Evolutionary conservation across 2,329 filamentous ascomycete species (phyloP).

Genomic region (Huntiella bhutanensis): DNA sequence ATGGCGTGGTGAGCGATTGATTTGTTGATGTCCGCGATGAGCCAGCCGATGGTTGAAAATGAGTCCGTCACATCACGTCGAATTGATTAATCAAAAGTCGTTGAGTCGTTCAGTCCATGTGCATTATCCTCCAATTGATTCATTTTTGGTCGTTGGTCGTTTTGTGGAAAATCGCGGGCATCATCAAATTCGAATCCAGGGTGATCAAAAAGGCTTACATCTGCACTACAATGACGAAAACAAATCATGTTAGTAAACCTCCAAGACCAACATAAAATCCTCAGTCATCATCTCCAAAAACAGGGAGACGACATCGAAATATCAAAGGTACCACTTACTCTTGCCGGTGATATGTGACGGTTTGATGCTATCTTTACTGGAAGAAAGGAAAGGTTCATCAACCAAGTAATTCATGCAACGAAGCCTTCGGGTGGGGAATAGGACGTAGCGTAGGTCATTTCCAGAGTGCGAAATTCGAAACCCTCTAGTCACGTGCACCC

Average conservation of each 20-base stretch:
- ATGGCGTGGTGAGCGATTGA: conserved; percentile 10
- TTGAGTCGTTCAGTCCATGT: neutral
- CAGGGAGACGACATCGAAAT: conserved; percentile 1
- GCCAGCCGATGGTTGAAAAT: too few species aligned
- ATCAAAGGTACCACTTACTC: conserved; percentile 29
- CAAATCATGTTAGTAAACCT: conserved; percentile 26
- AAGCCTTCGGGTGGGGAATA: conserved; percentile 12
- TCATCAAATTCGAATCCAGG: neutral
- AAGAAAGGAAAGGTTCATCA: conserved; percentile 12
- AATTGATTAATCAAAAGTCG: neutral
- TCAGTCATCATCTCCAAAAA: neutral
- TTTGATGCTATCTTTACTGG: conserved; percentile 15
- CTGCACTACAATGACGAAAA: conserved; percentile 46
- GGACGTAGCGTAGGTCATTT: conserved; percentile 9
- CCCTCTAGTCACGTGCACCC: conserved; percentile 11
- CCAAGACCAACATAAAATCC: too few species aligned
- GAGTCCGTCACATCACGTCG: too few species aligned
- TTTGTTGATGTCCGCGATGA: neutral
- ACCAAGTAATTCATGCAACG: conserved; percentile 16
- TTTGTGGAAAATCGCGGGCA: neutral
- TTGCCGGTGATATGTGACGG: conserved; percentile 35
- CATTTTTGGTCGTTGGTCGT: neutral
- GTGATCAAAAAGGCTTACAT: conserved; percentile 43
- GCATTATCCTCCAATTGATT: too few species aligned
- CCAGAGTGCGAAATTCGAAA: conserved; percentile 10